Percentiles rank a stretch among this genome's conserved stretches.
Conservation (phyloP, 306 rosid genomes). For the Vigna nakashimae region DNA sequence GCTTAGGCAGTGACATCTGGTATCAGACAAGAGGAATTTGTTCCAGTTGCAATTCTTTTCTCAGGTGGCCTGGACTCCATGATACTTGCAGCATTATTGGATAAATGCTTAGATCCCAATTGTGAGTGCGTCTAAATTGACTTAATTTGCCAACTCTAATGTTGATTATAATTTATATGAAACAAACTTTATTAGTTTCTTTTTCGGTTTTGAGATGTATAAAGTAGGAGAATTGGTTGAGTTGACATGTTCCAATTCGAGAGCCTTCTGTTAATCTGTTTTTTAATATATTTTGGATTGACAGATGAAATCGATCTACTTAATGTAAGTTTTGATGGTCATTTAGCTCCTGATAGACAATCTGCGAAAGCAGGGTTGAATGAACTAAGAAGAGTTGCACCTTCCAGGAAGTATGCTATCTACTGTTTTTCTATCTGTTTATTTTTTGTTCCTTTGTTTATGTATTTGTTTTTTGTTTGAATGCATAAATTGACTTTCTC, state of each 20-base stretch:
- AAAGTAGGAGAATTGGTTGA: conserved; percentile 39
- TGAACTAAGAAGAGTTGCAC: conserved; percentile 80
- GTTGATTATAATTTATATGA: neutral
- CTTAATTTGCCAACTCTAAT: conserved; percentile 25
- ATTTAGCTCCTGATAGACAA: conserved; percentile 85
- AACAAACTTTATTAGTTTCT: conserved; percentile 34
- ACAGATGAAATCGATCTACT: conserved; percentile 92
- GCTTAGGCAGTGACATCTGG: conserved; percentile 62
- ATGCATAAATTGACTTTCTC: neutral
- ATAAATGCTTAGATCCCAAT: conserved; percentile 72
- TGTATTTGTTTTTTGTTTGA: conserved; percentile 7
- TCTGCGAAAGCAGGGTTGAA: conserved; percentile 83
- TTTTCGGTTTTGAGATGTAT: conserved; percentile 37
- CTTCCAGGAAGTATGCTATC: conserved; percentile 74
- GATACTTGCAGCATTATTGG: conserved; percentile 92
- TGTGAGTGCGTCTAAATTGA: conserved; percentile 66
- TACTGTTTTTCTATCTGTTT: neutral
- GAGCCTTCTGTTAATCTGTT: conserved; percentile 35
- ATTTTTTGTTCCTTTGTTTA: neutral
- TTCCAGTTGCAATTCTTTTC: conserved; percentile 89
- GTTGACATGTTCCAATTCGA: conserved; percentile 37
- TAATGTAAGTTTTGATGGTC: conserved; percentile 91
- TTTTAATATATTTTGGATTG: conserved; percentile 41
- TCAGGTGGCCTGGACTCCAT: conserved; percentile 98
- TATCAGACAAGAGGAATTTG: conserved; percentile 53